These are phyloP conservation scores for Ormosia semicastrata DNA, from an alignment of 306 rosid genomes.

Conservation along the genomic window DNA sequence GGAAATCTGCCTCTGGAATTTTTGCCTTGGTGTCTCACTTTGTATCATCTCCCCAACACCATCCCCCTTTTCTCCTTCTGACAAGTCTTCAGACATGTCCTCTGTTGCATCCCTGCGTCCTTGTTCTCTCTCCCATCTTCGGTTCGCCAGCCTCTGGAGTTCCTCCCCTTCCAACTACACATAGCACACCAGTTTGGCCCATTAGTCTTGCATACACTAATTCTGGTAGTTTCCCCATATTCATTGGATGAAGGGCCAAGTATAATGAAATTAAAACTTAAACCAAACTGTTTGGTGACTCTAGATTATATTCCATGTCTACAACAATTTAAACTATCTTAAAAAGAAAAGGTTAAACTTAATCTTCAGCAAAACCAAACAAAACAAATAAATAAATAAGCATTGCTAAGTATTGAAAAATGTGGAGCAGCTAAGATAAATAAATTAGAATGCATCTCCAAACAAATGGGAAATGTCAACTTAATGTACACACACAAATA, in stretches of 20 bases:
- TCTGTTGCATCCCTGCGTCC: constrained; percentile 79
- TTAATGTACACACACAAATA: neutral
- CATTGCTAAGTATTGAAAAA: neutral
- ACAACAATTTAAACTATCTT: neutral
- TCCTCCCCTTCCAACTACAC: constrained; percentile 82
- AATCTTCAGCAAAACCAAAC: neutral
- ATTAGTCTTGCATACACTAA: constrained; percentile 19
- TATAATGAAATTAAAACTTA: constrained; percentile 1
- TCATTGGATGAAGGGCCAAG: neutral
- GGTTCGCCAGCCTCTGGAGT: constrained; percentile 52
- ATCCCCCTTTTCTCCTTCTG: constrained; percentile 89
- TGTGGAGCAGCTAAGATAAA: neutral
- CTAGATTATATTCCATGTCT: neutral
- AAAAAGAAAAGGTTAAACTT: neutral
- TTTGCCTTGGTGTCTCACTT: constrained; percentile 50
- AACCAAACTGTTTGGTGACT: neutral
- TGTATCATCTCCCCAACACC: constrained; percentile 42
- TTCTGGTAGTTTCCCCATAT: neutral
- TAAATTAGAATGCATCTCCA: neutral
- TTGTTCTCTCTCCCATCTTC: constrained; percentile 85
- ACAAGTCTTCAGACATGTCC: constrained; percentile 86
- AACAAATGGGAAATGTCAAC: neutral
- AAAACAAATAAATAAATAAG: neutral
- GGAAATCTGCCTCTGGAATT: constrained; percentile 53
- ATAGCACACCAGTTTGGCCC: constrained; percentile 1